phyloP scores from a whole-genome alignment of 2,329 filamentous ascomycete species.

The Xenosphaeropsis pyriputrescens region DNA sequence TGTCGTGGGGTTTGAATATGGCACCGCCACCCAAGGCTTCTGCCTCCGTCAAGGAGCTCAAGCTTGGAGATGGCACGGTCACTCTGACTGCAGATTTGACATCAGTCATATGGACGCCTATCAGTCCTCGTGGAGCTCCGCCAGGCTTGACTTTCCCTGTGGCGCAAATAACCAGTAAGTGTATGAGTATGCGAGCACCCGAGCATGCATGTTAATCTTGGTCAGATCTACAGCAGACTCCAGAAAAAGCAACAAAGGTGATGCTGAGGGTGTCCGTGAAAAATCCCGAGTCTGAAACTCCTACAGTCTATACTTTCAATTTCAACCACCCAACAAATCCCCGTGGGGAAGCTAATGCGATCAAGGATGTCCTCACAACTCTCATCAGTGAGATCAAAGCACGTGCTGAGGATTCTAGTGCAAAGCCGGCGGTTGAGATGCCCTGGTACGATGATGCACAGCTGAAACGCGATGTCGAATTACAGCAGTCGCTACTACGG shows the following conservation, averaged over 20 bases:
- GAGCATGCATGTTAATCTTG: background rate
- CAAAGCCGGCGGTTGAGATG: constrained; percentile 31
- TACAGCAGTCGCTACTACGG: constrained; percentile 81
- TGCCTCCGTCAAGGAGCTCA: constrained; percentile 70
- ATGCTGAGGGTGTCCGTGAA: constrained; percentile 88
- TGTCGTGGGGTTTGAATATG: too few species aligned
- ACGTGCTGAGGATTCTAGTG: constrained; percentile 55
- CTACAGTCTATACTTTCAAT: constrained; percentile 69
- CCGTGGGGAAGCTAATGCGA: constrained; percentile 67
- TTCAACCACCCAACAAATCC: constrained; percentile 70
- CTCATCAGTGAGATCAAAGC: constrained; percentile 47
- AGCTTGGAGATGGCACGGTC: constrained; percentile 53
- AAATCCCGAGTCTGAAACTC: constrained; percentile 36
- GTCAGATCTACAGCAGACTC: constrained; percentile 85
- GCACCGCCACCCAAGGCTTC: constrained; percentile 38
- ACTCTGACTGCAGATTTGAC: constrained; percentile 59
- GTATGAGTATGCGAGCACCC: background rate
- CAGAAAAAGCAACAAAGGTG: constrained; percentile 73
- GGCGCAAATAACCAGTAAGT: constrained; percentile 67
- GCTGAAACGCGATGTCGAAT: constrained; percentile 61
- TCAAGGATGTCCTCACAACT: constrained; percentile 69
- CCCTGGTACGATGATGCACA: constrained; percentile 70
- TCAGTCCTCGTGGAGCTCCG: constrained; percentile 41
- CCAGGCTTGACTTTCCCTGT: constrained; percentile 57
- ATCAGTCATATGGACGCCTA: constrained; percentile 69